Evolutionary conservation across 495 filamentous ascomycete genomes (phyloP), one percentile per base, ranked within the genome.

Genomic region (Elaphomyces granulatus): DNA sequence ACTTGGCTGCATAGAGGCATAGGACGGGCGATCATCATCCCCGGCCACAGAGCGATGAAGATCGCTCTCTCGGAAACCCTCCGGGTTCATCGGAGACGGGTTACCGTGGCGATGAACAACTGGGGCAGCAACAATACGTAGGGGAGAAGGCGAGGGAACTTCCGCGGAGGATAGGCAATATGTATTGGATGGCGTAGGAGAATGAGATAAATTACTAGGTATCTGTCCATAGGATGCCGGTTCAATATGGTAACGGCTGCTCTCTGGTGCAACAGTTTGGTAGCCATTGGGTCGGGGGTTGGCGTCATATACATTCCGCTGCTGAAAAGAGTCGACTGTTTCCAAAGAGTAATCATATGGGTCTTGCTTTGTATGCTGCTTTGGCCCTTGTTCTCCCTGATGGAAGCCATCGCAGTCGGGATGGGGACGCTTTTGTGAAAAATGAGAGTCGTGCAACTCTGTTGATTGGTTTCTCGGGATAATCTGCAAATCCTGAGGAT

Each of bases 1-100:
- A 3, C 70, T 74, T 16, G 77, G 74, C 43, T 81, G 77, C 78
- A 81, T 77, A 12, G 64, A 61, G 28, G 66, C 64, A 43, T 66
- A 65, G 32, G 63, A 53, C 3, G 59, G 51, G 32, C 62, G 62
- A 37, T 55, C 55, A 9, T 47, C 44, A 18, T 59, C 55, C 14
- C 41, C 52, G 31, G 45, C 46, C 8, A 45, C 32, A 2, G 45
- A 32, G 8, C 41, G 42, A 16, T 46, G 52, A 15, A 49, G 41
- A 15, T 45, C 37, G 30, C 53, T 50, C 16, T 48, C 41, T 41
- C 40, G 44, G 34, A 28, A 28, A 12, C 6, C 23, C n/a, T n/a
- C n/a, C n/a, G n/a, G n/a, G n/a, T n/a, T n/a, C n/a, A n/a, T n/a
- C n/a, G n/a, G n/a, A n/a, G n/a, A n/a, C n/a, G n/a, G n/a, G n/a